A percentile compares a stretch with the other conserved stretches of the same genome.
Conservation (phyloP, 1,284 basidiomycete species). For the Inonotus obliquus region DNA sequence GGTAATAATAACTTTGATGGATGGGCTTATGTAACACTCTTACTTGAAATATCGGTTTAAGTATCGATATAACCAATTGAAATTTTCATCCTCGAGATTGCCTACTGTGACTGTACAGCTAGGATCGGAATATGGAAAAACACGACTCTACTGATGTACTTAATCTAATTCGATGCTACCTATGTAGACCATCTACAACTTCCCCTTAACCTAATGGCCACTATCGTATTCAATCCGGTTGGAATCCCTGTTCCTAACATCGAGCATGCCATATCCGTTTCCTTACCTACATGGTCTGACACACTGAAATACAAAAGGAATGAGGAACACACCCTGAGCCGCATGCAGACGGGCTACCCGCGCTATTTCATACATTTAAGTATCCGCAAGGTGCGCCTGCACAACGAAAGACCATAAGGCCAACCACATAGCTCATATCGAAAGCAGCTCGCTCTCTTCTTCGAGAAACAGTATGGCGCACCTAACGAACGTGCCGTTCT, state of each 20-base stretch:
- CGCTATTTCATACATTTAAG: constrained; percentile 92
- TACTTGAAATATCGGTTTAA: too few relatives aligned
- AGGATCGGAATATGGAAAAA: too few relatives aligned
- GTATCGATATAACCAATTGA: too few relatives aligned
- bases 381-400: constrained; percentile 72
- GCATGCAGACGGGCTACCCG: constrained; percentile 92
- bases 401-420: not conserved
- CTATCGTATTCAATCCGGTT: constrained; percentile 21
- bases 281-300: constrained; percentile 91
- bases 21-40: too few relatives aligned
- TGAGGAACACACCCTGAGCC: constrained; percentile 70
- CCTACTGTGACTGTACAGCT: too few relatives aligned
- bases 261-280: constrained; percentile 92
- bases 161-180: too few relatives aligned
- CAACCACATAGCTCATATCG: not conserved
- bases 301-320: constrained; percentile 94
- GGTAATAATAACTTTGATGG: too few relatives aligned
- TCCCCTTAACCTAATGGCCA: not conserved
- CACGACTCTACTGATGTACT: too few relatives aligned
- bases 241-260: constrained; percentile 36
- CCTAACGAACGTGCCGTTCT: constrained; percentile 66
- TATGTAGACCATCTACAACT: too few relatives aligned
- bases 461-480: constrained; percentile 34
- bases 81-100: too few relatives aligned
- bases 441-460: not conserved